Conservation (phyloP, 495 filamentous ascomycete genomes). For the Hypoxylon crocopeplum region DNA sequence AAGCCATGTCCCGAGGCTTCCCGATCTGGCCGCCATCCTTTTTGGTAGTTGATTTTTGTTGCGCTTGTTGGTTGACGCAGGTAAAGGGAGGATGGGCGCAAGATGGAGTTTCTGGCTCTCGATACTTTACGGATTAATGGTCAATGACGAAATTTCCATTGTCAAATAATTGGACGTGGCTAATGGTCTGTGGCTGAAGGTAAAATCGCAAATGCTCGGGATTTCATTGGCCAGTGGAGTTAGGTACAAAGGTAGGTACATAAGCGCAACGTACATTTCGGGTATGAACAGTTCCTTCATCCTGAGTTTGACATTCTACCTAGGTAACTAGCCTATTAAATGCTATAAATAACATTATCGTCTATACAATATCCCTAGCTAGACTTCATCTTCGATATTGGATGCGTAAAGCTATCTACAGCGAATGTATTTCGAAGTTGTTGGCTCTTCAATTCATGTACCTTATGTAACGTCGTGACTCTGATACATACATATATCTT, state of each 20-base stretch:
- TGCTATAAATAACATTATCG: background rate
- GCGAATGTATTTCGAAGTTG: too few species aligned
- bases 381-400: too few species aligned
- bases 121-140: constrained; percentile 4
- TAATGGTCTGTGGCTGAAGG: constrained; percentile 16
- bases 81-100: constrained; percentile 19
- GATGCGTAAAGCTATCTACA: too few species aligned
- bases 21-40: constrained; percentile 45
- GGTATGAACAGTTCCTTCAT: too few species aligned
- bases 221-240: constrained; percentile 12
- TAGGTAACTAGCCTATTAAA: background rate
- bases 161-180: constrained; percentile 20
- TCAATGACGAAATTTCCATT: constrained; percentile 38
- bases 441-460: too few species aligned
- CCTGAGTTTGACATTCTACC: too few species aligned
- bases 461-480: too few species aligned
- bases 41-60: background rate
- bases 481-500: too few species aligned
- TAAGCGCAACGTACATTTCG: too few species aligned
- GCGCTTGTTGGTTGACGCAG: constrained; percentile 23
- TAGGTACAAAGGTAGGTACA: too few species aligned
- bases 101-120: too few species aligned
- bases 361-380: too few species aligned
- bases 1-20: constrained; percentile 40
- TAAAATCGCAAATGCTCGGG: constrained; percentile 8